These are phyloP conservation scores for Canavalia gladiata DNA, from an alignment of 306 rosid species.

Conservation along the genomic window DNA sequence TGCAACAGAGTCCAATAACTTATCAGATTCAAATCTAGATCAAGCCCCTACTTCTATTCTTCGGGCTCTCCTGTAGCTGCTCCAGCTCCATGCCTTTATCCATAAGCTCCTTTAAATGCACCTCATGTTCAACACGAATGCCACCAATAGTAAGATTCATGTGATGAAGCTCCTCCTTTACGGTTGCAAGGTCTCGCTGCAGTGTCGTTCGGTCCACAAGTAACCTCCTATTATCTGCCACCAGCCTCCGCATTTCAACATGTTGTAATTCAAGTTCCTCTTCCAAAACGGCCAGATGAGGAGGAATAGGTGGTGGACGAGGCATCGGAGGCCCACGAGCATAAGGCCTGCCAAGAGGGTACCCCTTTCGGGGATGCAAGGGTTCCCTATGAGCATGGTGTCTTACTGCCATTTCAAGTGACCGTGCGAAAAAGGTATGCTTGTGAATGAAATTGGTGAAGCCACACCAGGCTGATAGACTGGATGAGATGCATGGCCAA, in stretches of 20 bases:
- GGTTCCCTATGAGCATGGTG: slow-evolving; percentile 67
- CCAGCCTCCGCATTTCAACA: slow-evolving; percentile 68
- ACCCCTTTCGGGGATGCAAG: slow-evolving; percentile 67
- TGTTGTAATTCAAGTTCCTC: slow-evolving; percentile 82
- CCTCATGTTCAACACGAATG: slow-evolving; percentile 72
- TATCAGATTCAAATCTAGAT: too few species aligned
- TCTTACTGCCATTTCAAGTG: slow-evolving; percentile 69
- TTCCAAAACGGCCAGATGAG: slow-evolving; percentile 84
- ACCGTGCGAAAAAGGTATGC: slow-evolving; percentile 65
- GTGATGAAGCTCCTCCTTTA: slow-evolving; percentile 82
- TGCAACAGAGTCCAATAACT: too few species aligned
- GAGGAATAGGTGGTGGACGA: slow-evolving; percentile 55
- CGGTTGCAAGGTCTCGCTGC: slow-evolving; percentile 76
- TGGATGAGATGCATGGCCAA: slow-evolving; percentile 89
- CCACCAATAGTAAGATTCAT: slow-evolving; percentile 83
- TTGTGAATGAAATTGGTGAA: slow-evolving; percentile 81
- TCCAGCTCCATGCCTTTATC: slow-evolving; percentile 78
- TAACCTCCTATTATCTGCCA: slow-evolving; percentile 76
- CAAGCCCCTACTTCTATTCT: too few species aligned
- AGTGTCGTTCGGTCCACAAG: slow-evolving; percentile 69
- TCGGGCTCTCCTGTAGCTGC: neutral
- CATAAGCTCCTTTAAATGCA: slow-evolving; percentile 73
- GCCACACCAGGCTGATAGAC: slow-evolving; percentile 82
- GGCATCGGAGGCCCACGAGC: slow-evolving; percentile 69
- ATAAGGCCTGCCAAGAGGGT: slow-evolving; percentile 69